A percentile compares a stretch with the other conserved stretches of the same genome.
Evolutionary conservation across 139 green algal genomes (phyloP).

Genomic region (Micractinium sp.): DNA sequence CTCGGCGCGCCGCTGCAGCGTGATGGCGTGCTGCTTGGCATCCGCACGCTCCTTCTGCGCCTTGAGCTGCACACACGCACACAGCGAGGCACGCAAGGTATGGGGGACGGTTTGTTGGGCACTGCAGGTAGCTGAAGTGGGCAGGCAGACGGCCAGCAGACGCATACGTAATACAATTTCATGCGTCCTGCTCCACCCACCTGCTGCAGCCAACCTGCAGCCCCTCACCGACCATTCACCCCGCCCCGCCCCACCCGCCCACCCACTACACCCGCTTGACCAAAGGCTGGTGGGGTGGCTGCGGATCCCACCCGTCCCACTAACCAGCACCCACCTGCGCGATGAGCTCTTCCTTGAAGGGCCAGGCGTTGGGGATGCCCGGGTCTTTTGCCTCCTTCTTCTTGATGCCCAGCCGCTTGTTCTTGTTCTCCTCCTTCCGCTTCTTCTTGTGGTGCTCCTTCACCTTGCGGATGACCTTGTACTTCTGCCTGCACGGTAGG

Average conservation of each 20-base stretch:
- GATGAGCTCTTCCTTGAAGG: slow-evolving; percentile 95
- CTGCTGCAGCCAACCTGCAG: too few relatives aligned
- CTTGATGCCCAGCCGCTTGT: slow-evolving; percentile 80
- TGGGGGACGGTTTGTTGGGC: too few relatives aligned
- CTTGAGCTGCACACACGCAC: slow-evolving; percentile 57
- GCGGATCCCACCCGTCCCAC: too few relatives aligned
- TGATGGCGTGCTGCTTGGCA: slow-evolving; percentile 54
- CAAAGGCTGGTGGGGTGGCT: too few relatives aligned
- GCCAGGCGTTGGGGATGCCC: slow-evolving; percentile 91
- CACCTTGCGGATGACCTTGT: slow-evolving; percentile 89
- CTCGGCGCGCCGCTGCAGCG: not conserved
- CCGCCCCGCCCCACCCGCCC: too few relatives aligned
- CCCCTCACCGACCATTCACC: too few relatives aligned
- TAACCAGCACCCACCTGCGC: slow-evolving; percentile 77
- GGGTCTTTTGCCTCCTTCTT: slow-evolving; percentile 84
- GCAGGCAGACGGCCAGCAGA: too few relatives aligned
- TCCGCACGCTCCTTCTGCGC: slow-evolving; percentile 76
- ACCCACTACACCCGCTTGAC: too few relatives aligned
- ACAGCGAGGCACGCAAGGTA: too few relatives aligned
- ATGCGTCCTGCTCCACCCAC: too few relatives aligned
- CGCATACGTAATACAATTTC: too few relatives aligned
- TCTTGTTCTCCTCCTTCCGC: slow-evolving; percentile 67
- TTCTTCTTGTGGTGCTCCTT: slow-evolving; percentile 49
- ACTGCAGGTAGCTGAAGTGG: too few relatives aligned
- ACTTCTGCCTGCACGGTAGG: slow-evolving; percentile 80